Conservation (phyloP, 2,329 filamentous ascomycete species). For the Hymenoscyphus scutula region DNA sequence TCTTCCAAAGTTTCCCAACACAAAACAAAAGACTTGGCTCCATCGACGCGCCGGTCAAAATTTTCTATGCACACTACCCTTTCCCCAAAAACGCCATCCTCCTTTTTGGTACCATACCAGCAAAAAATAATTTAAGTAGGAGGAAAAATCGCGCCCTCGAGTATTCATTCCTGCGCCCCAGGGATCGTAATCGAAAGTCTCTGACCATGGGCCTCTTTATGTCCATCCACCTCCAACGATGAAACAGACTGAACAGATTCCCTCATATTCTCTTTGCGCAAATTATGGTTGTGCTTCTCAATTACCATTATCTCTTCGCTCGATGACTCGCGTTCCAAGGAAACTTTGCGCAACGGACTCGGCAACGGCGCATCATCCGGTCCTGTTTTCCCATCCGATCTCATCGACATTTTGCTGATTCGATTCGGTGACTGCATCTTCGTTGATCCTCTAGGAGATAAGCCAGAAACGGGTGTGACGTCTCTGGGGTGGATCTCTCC, state of each 20-base stretch:
- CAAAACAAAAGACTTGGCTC: background rate
- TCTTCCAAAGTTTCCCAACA: too few species aligned
- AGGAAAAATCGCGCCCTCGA: too few species aligned
- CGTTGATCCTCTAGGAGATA: constrained; percentile 13
- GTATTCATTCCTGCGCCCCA: constrained; percentile 29
- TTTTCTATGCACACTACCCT: constrained; percentile 1
- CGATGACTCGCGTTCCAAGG: background rate
- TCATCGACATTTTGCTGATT: constrained; percentile 14
- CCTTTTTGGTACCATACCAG: too few species aligned
- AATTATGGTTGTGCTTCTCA: constrained; percentile 3
- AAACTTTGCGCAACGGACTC: constrained; percentile 4
- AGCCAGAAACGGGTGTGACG: constrained; percentile 29
- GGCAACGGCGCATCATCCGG: constrained; percentile 18
- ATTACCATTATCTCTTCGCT: constrained; percentile 6
- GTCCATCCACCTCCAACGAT: constrained; percentile 26
- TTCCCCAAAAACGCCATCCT: constrained; percentile 10
- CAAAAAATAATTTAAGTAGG: too few species aligned
- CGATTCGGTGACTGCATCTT: constrained; percentile 9
- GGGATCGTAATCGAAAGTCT: constrained; percentile 42
- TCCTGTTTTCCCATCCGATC: constrained; percentile 14
- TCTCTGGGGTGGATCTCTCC: constrained; percentile 34
- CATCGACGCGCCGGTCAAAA: constrained; percentile 17
- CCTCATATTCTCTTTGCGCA: constrained; percentile 19
- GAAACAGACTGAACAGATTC: constrained; percentile 27
- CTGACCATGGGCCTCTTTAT: constrained; percentile 32